Conservation (phyloP, 352 stramenopile species). For the Globisporangium iwayamae region DNA sequence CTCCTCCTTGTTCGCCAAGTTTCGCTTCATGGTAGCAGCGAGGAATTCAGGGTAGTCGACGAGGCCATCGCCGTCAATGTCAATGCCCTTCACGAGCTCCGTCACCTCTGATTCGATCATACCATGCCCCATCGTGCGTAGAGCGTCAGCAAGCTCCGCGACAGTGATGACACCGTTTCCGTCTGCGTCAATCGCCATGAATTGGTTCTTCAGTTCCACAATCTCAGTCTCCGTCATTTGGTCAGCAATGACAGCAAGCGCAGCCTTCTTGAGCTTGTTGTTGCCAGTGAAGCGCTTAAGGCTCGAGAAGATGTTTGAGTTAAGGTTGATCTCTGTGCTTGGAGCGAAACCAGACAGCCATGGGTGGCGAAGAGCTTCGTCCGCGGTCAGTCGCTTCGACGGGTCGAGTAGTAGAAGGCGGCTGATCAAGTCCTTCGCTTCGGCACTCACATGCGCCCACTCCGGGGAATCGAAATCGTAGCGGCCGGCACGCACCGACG, state of each 20-base stretch:
- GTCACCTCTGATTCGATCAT: constrained; percentile 89
- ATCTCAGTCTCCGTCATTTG: constrained; percentile 83
- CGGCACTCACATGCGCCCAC: constrained; percentile 76
- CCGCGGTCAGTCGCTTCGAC: constrained; percentile 89
- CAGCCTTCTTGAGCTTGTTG: constrained; percentile 90
- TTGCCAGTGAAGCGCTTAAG: constrained; percentile 86
- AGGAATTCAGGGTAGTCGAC: constrained; percentile 91
- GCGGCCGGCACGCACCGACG: constrained; percentile 65
- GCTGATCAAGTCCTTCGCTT: constrained; percentile 94
- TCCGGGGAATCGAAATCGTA: constrained; percentile 87
- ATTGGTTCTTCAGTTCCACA: constrained; percentile 83
- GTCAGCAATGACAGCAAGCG: constrained; percentile 83
- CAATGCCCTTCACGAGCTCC: constrained; percentile 84
- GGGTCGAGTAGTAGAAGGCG: constrained; percentile 92
- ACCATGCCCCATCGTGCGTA: constrained; percentile 77
- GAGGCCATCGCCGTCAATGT: constrained; percentile 87
- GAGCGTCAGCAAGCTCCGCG: constrained; percentile 76
- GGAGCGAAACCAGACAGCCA: constrained; percentile 81
- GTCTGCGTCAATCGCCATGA: constrained; percentile 84
- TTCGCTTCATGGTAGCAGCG: constrained; percentile 90
- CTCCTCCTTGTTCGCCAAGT: constrained; percentile 82
- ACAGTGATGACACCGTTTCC: constrained; percentile 89
- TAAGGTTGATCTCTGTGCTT: constrained; percentile 70
- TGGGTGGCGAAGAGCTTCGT: constrained; percentile 81
- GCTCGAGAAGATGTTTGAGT: constrained; percentile 82